Evolutionary conservation across 805 yeast species (phyloP).

Genomic region (Hyphopichia homilentoma): DNA sequence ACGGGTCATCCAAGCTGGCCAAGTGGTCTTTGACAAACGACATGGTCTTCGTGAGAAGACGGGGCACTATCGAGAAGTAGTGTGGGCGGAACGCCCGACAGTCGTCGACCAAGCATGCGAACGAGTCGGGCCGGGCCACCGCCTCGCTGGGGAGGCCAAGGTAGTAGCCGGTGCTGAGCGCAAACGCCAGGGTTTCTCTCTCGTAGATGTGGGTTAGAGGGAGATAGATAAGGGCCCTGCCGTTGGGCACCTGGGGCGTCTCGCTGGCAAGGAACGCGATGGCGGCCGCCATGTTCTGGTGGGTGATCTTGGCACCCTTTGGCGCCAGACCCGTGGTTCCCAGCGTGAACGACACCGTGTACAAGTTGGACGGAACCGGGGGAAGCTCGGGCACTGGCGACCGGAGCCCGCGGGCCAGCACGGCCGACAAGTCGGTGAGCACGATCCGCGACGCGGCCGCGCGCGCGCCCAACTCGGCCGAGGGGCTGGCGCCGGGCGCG

Average conservation of each 20-base stretch:
- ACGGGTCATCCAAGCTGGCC: slow-evolving; percentile 5
- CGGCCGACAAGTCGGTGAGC: slow-evolving; percentile 27
- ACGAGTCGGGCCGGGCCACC: slow-evolving; percentile 12
- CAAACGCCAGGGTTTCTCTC: slow-evolving; percentile 21
- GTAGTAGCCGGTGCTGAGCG: slow-evolving; percentile 20
- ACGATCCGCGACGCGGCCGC: slow-evolving; percentile 20
- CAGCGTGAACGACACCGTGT: slow-evolving; percentile 68
- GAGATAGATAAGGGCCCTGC: slow-evolving; percentile 19
- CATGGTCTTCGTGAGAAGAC: slow-evolving; percentile 37
- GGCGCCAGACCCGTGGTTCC: slow-evolving; percentile 71
- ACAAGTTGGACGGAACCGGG: slow-evolving; percentile 46
- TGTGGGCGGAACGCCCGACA: slow-evolving; percentile 24
- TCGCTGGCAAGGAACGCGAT: slow-evolving; percentile 34
- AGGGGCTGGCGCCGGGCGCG: too few relatives aligned
- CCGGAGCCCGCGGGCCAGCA: slow-evolving; percentile 27
- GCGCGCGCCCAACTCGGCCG: neutral
- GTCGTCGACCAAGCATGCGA: slow-evolving; percentile 27
- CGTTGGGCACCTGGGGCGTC: slow-evolving; percentile 7
- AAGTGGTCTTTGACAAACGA: slow-evolving; percentile 15
- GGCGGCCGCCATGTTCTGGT: slow-evolving; percentile 47
- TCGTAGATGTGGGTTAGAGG: slow-evolving; percentile 39
- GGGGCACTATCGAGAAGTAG: slow-evolving; percentile 28
- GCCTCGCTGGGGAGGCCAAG: slow-evolving; percentile 27
- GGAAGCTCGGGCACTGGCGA: slow-evolving; percentile 31
- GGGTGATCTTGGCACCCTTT: slow-evolving; percentile 62